A percentile compares a stretch with the other conserved stretches of the same genome.
Evolutionary conservation across 192 early-diverging fungal genomes (phyloP).

Genomic region (Gonapodya sp.): DNA sequence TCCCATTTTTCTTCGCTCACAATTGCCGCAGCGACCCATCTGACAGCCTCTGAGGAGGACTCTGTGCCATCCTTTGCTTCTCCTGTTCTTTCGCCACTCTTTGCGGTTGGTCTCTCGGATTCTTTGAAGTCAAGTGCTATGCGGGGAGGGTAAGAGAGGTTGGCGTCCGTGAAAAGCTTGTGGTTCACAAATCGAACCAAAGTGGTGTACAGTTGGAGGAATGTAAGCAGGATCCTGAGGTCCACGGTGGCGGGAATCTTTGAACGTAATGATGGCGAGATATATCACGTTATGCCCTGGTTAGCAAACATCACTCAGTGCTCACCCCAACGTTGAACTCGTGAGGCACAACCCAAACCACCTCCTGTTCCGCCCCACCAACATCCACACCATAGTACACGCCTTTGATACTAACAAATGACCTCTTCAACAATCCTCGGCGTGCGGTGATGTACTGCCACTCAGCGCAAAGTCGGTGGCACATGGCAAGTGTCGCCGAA

Average conservation of each 20-base stretch:
- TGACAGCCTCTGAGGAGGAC: slow-evolving; percentile 30
- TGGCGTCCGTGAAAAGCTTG: slow-evolving; percentile 78
- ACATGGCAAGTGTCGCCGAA: slow-evolving; percentile 52
- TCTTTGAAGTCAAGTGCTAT: slow-evolving; percentile 55
- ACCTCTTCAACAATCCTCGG: slow-evolving; percentile 67
- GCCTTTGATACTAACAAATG: slow-evolving; percentile 97
- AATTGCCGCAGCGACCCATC: not conserved
- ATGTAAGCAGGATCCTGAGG: slow-evolving; percentile 93
- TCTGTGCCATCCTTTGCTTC: not conserved
- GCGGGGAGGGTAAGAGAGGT: slow-evolving; percentile 85
- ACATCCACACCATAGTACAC: slow-evolving; percentile 99
- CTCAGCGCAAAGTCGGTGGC: slow-evolving; percentile 76
- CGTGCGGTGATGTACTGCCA: slow-evolving; percentile 88
- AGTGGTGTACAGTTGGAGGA: slow-evolving; percentile 91
- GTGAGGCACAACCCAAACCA: slow-evolving; percentile 95
- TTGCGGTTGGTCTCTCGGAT: slow-evolving; percentile 17
- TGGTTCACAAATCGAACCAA: slow-evolving; percentile 90
- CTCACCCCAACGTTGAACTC: slow-evolving; percentile 79
- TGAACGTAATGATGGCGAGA: slow-evolving; percentile 14
- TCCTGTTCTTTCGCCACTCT: slow-evolving; percentile 3
- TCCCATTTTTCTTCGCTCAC: slow-evolving; percentile 18
- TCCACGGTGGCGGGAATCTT: slow-evolving; percentile 87
- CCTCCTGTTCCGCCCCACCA: slow-evolving; percentile 61
- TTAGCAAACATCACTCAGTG: slow-evolving; percentile 8
- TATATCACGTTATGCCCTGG: not conserved